A percentile compares a stretch with the other conserved stretches of the same genome.
phyloP scores from a whole-genome alignment of 108 stramenopile species.

The Cyclotella atomus region DNA sequence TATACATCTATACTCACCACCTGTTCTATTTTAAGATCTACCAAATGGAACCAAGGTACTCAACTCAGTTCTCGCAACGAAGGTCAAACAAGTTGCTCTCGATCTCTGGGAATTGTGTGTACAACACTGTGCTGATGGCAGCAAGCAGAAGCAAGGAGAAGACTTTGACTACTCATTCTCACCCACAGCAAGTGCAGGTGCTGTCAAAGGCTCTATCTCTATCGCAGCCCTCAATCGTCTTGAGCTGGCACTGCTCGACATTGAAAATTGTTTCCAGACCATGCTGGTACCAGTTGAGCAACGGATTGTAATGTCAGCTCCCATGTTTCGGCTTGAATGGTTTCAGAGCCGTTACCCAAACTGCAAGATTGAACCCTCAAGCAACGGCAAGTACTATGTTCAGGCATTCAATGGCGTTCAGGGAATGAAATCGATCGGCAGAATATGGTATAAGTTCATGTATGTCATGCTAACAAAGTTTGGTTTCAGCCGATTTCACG shows the following conservation, averaged over 20 bases:
- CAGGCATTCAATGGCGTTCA: neutral
- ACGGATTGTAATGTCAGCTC: neutral
- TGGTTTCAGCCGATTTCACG: too few relatives aligned
- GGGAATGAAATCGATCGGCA: neutral
- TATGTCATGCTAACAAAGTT: neutral
- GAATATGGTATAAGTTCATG: slow-evolving; percentile 3
- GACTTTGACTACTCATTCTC: slow-evolving; percentile 13
- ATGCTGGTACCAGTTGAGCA: neutral
- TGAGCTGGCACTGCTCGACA: neutral
- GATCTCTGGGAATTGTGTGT: neutral
- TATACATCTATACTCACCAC: neutral
- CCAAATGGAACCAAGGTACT: neutral
- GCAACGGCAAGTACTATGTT: too few relatives aligned
- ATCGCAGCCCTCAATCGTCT: neutral
- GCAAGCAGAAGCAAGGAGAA: slow-evolving; percentile 2
- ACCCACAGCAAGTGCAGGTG: neutral
- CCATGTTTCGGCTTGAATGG: too few relatives aligned
- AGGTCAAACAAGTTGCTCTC: neutral
- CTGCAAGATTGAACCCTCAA: neutral
- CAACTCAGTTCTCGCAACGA: neutral
- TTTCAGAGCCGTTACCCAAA: neutral
- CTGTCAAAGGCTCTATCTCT: neutral
- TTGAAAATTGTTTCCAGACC: neutral
- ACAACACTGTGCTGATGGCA: slow-evolving; percentile 1
- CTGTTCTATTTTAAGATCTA: neutral